Evolutionary conservation across 2,329 filamentous ascomycete genomes (phyloP), one percentile per base, ranked within the genome.

Genomic region (Aureobasidium pullulans): DNA sequence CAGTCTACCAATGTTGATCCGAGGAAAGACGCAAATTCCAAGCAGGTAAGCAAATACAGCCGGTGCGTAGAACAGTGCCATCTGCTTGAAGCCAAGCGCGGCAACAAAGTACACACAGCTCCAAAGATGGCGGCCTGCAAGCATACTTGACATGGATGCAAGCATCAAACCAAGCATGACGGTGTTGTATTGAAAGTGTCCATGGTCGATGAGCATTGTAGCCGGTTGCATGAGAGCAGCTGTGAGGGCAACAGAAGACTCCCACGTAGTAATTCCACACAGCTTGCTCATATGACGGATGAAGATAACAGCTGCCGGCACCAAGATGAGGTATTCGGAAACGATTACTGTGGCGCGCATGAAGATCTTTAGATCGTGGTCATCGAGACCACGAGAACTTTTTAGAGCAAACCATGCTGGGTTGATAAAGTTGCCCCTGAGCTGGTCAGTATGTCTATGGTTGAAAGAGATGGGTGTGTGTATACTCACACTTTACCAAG

Each of bases 151-250:
- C 77, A 96, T 85, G 67, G 87, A 90, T 0, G 90, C 90, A 32
- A 95, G 78, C 9, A 94, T 85, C 49, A 97, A 84, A 2, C 95
- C 94, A 15, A 99, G 84, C 94, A 99, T 99, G 53, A 99, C 92
- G 0, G 92, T 96, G 72, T 99, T 99, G 75, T 96, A 99, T 75
- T 99, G 94, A 71, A 99, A 99, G 67, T 88, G 94, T 6, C 93
- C 89, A 70, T 99, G 93, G 70, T 99, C 94, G 66, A 99, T 88
- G 31, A 99, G 83, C 39, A 97, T 91, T 0, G 86, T 90, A 3
- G 85, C 85, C 1, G 94, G 94, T 70, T 97, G 94, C 84, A 99
- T 88, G 31, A 99, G 79, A 62, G 99, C 87, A 1, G 92, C 94
- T 11, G 89, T 87, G 29, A 99, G 82, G 0, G 94, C 91, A 63